Evolutionary conservation across 192 early-diverging fungal genomes (phyloP).

Genomic region (Coemansia asiatica): DNA sequence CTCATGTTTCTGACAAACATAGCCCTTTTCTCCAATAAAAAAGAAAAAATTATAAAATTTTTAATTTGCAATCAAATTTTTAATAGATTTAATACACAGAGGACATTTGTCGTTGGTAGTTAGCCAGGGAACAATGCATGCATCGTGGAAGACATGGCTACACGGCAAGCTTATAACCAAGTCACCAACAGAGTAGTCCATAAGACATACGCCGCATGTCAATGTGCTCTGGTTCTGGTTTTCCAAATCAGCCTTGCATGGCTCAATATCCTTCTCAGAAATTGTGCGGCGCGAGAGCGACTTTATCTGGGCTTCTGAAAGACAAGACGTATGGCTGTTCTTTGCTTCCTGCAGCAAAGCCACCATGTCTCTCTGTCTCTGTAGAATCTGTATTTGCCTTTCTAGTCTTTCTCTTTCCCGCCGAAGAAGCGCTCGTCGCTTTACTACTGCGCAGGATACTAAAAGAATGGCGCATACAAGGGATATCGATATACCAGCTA

Average conservation of each 20-base stretch:
- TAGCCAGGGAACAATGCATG: conserved; percentile 83
- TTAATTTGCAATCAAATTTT: not conserved
- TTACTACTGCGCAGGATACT: conserved; percentile 7
- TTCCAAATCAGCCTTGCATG: not conserved
- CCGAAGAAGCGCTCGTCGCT: not conserved
- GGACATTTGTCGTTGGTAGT: conserved; percentile 85
- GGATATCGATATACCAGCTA: not conserved
- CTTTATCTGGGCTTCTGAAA: not conserved
- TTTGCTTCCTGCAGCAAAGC: not conserved
- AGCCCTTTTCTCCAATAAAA: conserved; percentile 3
- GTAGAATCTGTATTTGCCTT: conserved; percentile 6
- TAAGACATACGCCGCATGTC: conserved; percentile 76
- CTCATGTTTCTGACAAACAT: not conserved
- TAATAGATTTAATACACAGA: conserved; percentile 58
- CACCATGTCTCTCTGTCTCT: not conserved
- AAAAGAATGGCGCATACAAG: conserved; percentile 10
- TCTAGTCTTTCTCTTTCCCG: not conserved
- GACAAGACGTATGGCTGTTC: not conserved
- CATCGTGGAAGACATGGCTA: conserved; percentile 78
- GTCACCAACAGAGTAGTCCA: conserved; percentile 69
- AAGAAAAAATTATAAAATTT: conserved; percentile 1
- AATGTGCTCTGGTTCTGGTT: conserved; percentile 9
- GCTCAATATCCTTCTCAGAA: not conserved
- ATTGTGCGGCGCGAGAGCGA: conserved; percentile 1
- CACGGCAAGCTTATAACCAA: conserved; percentile 68